A percentile compares a stretch with the other conserved stretches of the same genome.
Conservation (phyloP, 805 yeast species). For the Starmerella ratchasimensis region DNA sequence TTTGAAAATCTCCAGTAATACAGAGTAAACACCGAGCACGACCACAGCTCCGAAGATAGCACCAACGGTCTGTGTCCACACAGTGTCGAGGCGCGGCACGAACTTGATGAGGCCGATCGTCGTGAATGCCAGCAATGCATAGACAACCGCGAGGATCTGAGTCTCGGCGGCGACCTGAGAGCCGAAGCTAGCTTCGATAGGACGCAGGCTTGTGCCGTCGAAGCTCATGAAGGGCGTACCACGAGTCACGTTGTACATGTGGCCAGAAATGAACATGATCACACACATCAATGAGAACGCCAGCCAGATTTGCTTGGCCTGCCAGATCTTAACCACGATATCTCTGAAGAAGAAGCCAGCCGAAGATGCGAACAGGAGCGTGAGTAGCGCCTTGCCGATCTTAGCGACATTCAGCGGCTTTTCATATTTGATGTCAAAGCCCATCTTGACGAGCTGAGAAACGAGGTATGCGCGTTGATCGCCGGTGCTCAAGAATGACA, state of each 20-base stretch:
- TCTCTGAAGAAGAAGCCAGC: conserved; percentile 18
- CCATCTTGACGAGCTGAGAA: conserved; percentile 14
- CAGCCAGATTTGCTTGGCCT: conserved; percentile 59
- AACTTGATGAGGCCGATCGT: conserved; percentile 46
- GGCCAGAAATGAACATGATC: conserved; percentile 68
- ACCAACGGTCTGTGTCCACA: conserved; percentile 37
- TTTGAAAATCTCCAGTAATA: conserved; percentile 50
- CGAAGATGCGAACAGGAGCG: conserved; percentile 8
- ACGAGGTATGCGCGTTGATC: conserved; percentile 21
- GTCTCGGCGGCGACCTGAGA: conserved; percentile 79
- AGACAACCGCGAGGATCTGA: conserved; percentile 53
- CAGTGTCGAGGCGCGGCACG: conserved; percentile 37
- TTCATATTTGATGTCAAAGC: conserved; percentile 22
- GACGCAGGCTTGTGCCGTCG: conserved; percentile 33
- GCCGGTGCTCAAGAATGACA: conserved; percentile 20
- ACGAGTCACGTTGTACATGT: conserved; percentile 86
- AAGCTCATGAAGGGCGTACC: conserved; percentile 41
- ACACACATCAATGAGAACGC: conserved; percentile 46
- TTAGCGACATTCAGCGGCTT: conserved; percentile 25
- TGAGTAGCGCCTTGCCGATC: conserved; percentile 12
- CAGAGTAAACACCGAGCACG: conserved; percentile 47
- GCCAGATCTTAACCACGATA: conserved; percentile 31
- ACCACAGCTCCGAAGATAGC: conserved; percentile 33
- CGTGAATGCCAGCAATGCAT: conserved; percentile 47
- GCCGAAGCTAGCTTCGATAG: conserved; percentile 54